A percentile compares a stretch with the other conserved stretches of the same genome.
phyloP scores from a whole-genome alignment of 2,329 filamentous ascomycete genomes.

The Hymenoscyphus linearis region DNA sequence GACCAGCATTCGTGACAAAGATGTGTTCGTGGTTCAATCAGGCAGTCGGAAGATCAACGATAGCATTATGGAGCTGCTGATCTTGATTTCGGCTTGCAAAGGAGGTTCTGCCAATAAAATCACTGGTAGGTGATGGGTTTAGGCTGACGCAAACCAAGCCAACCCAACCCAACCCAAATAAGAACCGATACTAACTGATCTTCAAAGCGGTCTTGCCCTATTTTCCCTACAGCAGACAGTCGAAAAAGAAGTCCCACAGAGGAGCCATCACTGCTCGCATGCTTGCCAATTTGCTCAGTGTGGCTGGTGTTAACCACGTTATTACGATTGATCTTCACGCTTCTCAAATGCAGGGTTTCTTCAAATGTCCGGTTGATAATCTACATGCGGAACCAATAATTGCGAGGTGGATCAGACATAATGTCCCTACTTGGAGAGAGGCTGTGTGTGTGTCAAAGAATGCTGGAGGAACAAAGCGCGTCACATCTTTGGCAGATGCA shows the following conservation, averaged over 20 bases:
- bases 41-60: slow-evolving; percentile 96
- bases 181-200: slow-evolving; percentile 16
- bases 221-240: slow-evolving; percentile 98
- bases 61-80: slow-evolving; percentile 97
- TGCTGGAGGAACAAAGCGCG: slow-evolving; percentile 91
- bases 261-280: slow-evolving; percentile 95
- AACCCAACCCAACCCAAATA: neutral
- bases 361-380: slow-evolving; percentile 95
- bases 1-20: slow-evolving; percentile 85
- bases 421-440: slow-evolving; percentile 81
- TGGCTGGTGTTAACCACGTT: slow-evolving; percentile 94
- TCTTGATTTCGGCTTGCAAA: slow-evolving; percentile 99
- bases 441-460: slow-evolving; percentile 98
- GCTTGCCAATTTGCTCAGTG: slow-evolving; percentile 88
- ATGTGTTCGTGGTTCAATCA: slow-evolving; percentile 98
- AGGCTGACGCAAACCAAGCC: no score
- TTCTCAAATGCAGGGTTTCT: slow-evolving; percentile 99
- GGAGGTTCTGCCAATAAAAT: slow-evolving; percentile 95
- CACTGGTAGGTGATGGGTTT: slow-evolving; percentile 65
- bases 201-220: slow-evolving; percentile 76
- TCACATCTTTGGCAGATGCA: slow-evolving; percentile 91
- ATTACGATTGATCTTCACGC: slow-evolving; percentile 96
- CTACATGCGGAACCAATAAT: slow-evolving; percentile 93
- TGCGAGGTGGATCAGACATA: slow-evolving; percentile 88
- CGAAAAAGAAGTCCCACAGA: slow-evolving; percentile 97